Conservation (phyloP, 2,329 filamentous ascomycete genomes). For the Diaporthe longicolla region DNA sequence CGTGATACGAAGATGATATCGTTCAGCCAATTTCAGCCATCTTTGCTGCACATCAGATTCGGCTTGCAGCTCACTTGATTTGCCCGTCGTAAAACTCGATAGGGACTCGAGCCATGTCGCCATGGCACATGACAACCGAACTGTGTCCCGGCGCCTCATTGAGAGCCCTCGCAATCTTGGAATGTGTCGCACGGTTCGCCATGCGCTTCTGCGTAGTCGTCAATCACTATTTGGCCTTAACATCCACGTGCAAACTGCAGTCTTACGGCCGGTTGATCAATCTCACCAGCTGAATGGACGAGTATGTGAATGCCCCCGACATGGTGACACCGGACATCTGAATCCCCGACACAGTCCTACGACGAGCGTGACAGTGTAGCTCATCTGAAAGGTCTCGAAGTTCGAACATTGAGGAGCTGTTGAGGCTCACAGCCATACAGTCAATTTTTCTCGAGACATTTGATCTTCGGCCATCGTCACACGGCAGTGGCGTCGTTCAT, state of each 20-base stretch:
- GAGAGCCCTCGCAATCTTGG: not conserved
- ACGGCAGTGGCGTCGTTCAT: not conserved
- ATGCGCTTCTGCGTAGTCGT: not conserved
- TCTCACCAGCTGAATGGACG: not conserved
- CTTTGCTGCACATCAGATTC: conserved; percentile 54
- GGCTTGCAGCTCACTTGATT: conserved; percentile 47
- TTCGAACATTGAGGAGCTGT: conserved; percentile 42
- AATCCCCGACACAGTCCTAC: too few species aligned
- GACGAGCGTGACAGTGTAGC: too few species aligned
- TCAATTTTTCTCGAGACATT: not conserved
- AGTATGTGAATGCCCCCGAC: not conserved
- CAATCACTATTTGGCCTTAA: not conserved
- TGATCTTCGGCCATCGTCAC: not conserved
- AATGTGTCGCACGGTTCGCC: not conserved
- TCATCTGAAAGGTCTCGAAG: conserved; percentile 44
- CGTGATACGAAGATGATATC: conserved; percentile 56
- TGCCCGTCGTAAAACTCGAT: conserved; percentile 40
- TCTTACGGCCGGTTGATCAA: conserved; percentile 15
- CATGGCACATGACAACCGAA: not conserved
- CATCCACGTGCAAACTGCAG: not conserved
- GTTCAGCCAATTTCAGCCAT: conserved; percentile 52
- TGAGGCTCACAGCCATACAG: conserved; percentile 45
- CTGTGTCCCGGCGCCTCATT: not conserved
- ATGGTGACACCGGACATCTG: too few species aligned
- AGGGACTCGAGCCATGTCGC: not conserved